Evolutionary conservation across 345 rosid species (phyloP), one percentile per base, ranked within the genome.

Genomic region (Cardiospermum halicacabum): DNA sequence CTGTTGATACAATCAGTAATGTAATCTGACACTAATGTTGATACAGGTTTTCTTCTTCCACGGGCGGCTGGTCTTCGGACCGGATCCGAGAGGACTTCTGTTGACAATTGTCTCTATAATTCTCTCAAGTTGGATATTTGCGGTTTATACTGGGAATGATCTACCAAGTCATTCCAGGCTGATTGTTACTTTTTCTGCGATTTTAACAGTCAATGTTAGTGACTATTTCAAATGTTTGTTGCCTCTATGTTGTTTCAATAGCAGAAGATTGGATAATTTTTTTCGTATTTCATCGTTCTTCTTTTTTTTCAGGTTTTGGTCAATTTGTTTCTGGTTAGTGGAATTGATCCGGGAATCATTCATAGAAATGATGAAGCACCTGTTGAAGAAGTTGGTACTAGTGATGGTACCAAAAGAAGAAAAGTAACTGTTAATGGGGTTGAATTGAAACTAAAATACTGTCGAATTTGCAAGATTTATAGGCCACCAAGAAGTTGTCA

Each of bases 401-500:
- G 69, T 27, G 32, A 58, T 8, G 64, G 76, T 56, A 47, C 16
- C 19, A 66, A 71, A 62, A 80, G 73, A 28, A 74, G 60, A 69
- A 66, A 9, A 59, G 48, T 69, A n/a, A 71, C 34, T 11, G 66
- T 77, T 27, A 77, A 80, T 69, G 77, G 79, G 28, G 64, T 74
- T 16, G 73, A 72, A 69, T 5, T 72, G 47, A 80, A 62, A 67
- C 69, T 80, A 19, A 77, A 80, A 51, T 81, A 68, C 26, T 77
- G 82, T 48, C 62, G 65, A 32, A 65, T 65, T 55, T 77, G 82
- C 19, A 72, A 50, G 76, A 53, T 77, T 30, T 72, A 59, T 43
- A 67, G 80, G 71, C 80, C 78, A 10, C 82, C 85, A 2, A 69
- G 84, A 69, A 72, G 82, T 60, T 77, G 80, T 28, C 85, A 81